phyloP scores from a whole-genome alignment of 495 filamentous ascomycete genomes.

The Sordaria brevicollis region DNA sequence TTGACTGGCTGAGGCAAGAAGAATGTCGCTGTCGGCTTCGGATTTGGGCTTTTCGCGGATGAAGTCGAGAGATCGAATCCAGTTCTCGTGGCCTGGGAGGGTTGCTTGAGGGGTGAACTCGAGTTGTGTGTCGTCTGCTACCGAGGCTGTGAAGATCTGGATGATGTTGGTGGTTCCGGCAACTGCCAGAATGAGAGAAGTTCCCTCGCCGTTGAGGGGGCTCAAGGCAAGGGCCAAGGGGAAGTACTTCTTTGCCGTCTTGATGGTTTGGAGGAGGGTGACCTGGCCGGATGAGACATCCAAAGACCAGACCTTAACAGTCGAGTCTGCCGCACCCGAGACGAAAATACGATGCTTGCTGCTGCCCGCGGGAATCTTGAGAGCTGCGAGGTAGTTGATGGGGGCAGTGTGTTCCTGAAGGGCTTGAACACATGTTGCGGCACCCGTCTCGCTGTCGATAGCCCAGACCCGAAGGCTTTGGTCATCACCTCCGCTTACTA shows the following conservation, averaged over 20 bases:
- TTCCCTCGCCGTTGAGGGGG: constrained; percentile 36
- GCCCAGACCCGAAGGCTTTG: constrained; percentile 68
- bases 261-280: constrained; percentile 57
- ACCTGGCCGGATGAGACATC: constrained; percentile 25
- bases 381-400: constrained; percentile 66
- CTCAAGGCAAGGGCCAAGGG: constrained; percentile 65
- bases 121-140: constrained; percentile 17
- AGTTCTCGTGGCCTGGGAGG: constrained; percentile 86
- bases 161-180: constrained; percentile 71
- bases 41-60: constrained; percentile 47
- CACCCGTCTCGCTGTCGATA: constrained; percentile 13
- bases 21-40: constrained; percentile 47
- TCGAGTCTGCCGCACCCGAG: constrained; percentile 71
- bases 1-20: constrained; percentile 90
- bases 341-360: constrained; percentile 40
- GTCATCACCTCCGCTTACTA: constrained; percentile 78
- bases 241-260: constrained; percentile 65
- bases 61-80: constrained; percentile 81
- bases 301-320: constrained; percentile 66
- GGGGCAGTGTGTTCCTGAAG: constrained; percentile 56
- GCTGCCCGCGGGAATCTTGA: constrained; percentile 23
- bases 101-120: constrained; percentile 67
- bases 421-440: constrained; percentile 34
- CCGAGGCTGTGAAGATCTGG: constrained; percentile 57
- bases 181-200: constrained; percentile 60